Evolutionary conservation across 345 rosid genomes (phyloP).

Genomic region (Mangifera indica): DNA sequence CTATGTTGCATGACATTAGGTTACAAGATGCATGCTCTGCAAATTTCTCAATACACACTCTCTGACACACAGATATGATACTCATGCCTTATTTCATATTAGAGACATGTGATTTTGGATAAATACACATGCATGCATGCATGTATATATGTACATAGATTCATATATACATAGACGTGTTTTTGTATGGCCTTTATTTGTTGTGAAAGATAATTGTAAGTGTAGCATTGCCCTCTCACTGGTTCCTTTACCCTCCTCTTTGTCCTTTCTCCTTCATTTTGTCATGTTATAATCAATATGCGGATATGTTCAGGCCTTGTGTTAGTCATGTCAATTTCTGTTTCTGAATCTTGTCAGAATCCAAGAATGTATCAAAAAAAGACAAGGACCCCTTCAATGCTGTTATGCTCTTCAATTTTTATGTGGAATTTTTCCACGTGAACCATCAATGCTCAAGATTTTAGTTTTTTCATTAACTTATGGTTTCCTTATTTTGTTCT

Average conservation of each 20-base stretch:
- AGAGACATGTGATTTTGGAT: no score
- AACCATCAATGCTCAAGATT: neutral
- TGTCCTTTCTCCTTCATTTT: neutral
- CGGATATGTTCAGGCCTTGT: conserved; percentile 1
- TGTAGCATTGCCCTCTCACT: neutral
- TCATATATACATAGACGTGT: neutral
- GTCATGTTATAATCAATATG: neutral
- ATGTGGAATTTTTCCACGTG: neutral
- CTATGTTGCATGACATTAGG: conserved; percentile 7
- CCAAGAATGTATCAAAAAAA: neutral
- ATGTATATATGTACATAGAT: neutral
- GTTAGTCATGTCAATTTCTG: neutral
- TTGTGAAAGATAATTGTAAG: neutral
- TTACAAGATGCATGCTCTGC: neutral
- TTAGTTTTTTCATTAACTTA: neutral
- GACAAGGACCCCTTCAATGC: neutral
- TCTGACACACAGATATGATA: neutral
- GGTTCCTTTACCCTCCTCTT: neutral
- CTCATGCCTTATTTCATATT: neutral
- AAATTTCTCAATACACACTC: neutral
- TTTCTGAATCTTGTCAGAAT: neutral
- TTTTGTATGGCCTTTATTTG: neutral
- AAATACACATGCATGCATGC: neutral
- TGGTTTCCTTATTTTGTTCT: neutral
- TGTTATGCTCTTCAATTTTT: conserved; percentile 2